Percentiles rank a stretch among this genome's conserved stretches.
Evolutionary conservation across 208 protist genomes (phyloP).

Genomic region (Wallacemonas sp.): DNA sequence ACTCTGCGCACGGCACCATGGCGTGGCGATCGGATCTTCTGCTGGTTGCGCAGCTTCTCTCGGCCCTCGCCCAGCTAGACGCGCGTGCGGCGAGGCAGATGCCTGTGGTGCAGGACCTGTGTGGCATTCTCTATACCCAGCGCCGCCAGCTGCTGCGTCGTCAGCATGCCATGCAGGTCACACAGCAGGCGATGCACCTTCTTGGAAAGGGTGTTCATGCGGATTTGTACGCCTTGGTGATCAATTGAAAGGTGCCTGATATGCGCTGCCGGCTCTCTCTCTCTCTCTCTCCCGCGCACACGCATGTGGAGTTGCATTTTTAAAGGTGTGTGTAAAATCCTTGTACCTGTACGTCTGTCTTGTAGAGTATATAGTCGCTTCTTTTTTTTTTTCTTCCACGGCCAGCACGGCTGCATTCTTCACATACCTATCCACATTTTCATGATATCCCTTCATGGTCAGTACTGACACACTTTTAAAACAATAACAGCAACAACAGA

Average conservation of each 20-base stretch:
- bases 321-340: too few species aligned
- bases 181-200: constrained; percentile 41
- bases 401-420: background rate
- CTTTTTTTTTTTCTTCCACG: background rate
- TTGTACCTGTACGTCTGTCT: too few species aligned
- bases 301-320: background rate
- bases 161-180: constrained; percentile 46
- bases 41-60: constrained; percentile 21
- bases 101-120: constrained; percentile 42
- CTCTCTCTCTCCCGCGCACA: too few species aligned
- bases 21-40: constrained; percentile 36
- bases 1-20: background rate
- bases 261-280: too few species aligned
- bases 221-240: constrained; percentile 35
- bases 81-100: constrained; percentile 26
- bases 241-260: too few species aligned
- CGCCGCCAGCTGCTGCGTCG: constrained; percentile 60
- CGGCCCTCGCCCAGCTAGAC: constrained; percentile 12
- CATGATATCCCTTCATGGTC: too few species aligned
- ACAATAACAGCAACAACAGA: too few species aligned
- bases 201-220: constrained; percentile 44
- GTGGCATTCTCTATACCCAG: constrained; percentile 53
- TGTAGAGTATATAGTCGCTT: background rate
- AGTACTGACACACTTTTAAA: too few species aligned
- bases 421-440: too few species aligned